Evolutionary conservation across 495 filamentous ascomycete species (phyloP), one percentile per base, ranked within the genome.

Genomic region (Penicillium paradoxum): DNA sequence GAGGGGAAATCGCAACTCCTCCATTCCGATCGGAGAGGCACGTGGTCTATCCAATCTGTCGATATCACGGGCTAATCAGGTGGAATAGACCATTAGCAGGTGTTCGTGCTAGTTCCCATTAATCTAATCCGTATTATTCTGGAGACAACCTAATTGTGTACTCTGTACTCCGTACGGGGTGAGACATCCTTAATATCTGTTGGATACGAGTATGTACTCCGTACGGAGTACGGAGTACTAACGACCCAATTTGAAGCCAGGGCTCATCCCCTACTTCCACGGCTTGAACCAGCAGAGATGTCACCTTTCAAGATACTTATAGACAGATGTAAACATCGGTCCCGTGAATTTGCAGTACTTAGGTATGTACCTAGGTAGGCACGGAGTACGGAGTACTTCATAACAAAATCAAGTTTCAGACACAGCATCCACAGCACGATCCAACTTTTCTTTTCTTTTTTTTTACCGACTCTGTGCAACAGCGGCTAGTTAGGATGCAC

Each of bases 21-120:
- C 47, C 57, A 60, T 60, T 60, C 57, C 54, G 54, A 60, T 53
- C 44, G 15, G 32, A 7, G 17, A 7, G 17, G 47, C 57, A 60
- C 57, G 53, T 60, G 57, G 57, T 39, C 18, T 43, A 45, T 50
- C 24, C 10, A n/a, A 19, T 42, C 29, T 34, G 15, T 18, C 4
- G 6, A 32, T 8, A 11, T 32, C 4, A 32, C 6, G 29, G 6
- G 10, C 29, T 8, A 11, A 2, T 32, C 5, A 6, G 29, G 29
- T 8, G 29, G 29, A 32, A 39, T 49, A 19, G 5, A 25, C 7
- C 24, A 44, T 44, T 24, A 25, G 27, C 27, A 34, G 18, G 30
- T 37, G 45, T 36, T 24, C 19, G 18, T 48, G 15, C 19, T 14
- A 11, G 34, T n/a, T 15, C 3, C 7, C 7, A 25, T 6, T 37